Evolutionary conservation across 106 monocot species (phyloP).

Genomic region (Dendrobium chrysotoxum): DNA sequence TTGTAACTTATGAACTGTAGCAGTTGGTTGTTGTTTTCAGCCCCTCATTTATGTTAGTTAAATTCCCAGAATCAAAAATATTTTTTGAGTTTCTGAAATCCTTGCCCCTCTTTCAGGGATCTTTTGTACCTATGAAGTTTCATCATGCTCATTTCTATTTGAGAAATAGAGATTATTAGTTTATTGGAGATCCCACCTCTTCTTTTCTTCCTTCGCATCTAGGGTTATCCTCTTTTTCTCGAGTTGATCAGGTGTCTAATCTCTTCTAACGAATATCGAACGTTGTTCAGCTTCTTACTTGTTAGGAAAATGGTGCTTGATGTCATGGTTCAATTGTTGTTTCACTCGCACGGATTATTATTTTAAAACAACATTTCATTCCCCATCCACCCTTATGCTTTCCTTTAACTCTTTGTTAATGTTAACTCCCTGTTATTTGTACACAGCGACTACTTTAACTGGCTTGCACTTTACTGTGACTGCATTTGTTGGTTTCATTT

Average conservation of each 20-base stretch:
- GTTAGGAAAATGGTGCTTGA: neutral
- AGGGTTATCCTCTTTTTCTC: no score
- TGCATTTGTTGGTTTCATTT: conserved; percentile 57
- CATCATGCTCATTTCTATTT: neutral
- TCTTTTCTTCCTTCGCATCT: no score
- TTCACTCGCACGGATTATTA: neutral
- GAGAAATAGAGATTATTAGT: neutral
- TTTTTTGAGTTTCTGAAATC: no score
- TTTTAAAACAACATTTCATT: neutral
- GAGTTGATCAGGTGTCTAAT: neutral
- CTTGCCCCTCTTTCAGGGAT: no score
- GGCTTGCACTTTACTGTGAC: conserved; percentile 87
- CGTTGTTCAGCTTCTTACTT: neutral
- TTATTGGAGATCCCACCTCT: no score
- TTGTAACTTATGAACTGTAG: no score
- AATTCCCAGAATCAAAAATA: no score
- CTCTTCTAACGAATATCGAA: neutral
- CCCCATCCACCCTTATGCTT: neutral
- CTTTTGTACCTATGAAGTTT: no score
- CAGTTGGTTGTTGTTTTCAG: no score
- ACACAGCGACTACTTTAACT: conserved; percentile 78
- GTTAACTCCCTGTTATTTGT: neutral
- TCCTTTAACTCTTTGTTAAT: conserved; percentile 6
- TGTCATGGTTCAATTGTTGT: neutral
- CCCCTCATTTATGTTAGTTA: no score